Evolutionary conservation across 1,139 yeast genomes (phyloP).

Genomic region (Zygosaccharomyces sapae): DNA sequence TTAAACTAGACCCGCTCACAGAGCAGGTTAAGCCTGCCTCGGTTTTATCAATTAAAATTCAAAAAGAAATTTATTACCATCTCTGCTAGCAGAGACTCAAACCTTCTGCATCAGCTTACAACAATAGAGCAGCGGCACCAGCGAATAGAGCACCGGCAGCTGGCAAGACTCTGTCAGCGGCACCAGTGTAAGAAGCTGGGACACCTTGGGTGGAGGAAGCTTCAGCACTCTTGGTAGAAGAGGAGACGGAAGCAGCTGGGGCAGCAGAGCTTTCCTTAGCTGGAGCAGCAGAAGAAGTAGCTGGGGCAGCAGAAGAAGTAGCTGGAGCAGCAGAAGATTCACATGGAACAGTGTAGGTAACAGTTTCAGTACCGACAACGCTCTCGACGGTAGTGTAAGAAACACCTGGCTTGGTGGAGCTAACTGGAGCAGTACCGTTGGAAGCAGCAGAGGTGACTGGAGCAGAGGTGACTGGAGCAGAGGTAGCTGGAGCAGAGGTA

Average conservation of each 20-base stretch:
- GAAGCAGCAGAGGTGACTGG: background rate
- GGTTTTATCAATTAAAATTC: background rate
- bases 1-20: background rate
- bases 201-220: background rate
- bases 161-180: slow-evolving; percentile 37
- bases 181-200: slow-evolving; percentile 31
- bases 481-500: background rate
- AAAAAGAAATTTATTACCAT: background rate
- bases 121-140: slow-evolving; percentile 40
- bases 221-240: background rate
- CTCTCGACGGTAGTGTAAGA: slow-evolving; percentile 15
- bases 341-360: background rate
- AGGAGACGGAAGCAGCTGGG: background rate
- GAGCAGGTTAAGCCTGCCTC: no score
- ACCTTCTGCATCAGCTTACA: slow-evolving; percentile 24
- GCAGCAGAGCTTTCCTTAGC: background rate
- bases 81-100: slow-evolving; percentile 1
- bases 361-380: slow-evolving; percentile 10
- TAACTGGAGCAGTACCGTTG: slow-evolving; percentile 9
- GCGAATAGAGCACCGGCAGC: slow-evolving; percentile 40
- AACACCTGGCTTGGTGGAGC: slow-evolving; percentile 9
- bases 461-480: background rate
- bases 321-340: background rate
- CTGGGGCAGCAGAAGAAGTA: background rate
- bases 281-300: background rate